Evolutionary conservation across 805 yeast genomes (phyloP), one percentile per base, ranked within the genome.

Genomic region (Suhomyces tanzawaensis): DNA sequence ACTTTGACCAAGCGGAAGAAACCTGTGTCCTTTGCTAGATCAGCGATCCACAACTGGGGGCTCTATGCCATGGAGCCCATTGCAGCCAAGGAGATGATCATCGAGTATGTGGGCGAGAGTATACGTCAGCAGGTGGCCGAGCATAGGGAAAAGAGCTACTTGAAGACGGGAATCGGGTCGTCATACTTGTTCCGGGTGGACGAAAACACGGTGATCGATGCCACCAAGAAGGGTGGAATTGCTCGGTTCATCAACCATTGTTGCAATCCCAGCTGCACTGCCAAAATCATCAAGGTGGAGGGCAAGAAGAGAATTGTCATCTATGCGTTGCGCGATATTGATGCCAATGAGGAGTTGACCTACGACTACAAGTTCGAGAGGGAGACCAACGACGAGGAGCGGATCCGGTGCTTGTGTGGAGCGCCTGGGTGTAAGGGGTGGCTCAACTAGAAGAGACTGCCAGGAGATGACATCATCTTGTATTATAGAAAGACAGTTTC

Each of bases 31-130:
- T 90, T 90, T 70, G 97, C 97, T 0, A 72, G 98, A 37, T 89
- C 97, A 2, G 95, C 97, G 0, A 93, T 93, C 53, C 99, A 93
- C 60, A 88, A 91, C 55, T 93, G 99, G 99, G 99, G 99, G 0
- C 66, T 93, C 27, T 93, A 89, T 62, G 99, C 99, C 0, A 66
- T 86, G 52, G 98, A 93, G 53, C 95, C 95, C 2, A 93, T 93
- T 55, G 85, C 88, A n/a, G 95, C 93, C 1, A 85, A 81, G 48
- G 99, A 93, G 60, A 91, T 93, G 96, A 89, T 93, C 53, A 91
- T 93, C 42, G 99, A 93, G 61, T 93, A 93, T 52, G 97, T 93
- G 4, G 99, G 99, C 19, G 98, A 93, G 50, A 75, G 95, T 39
- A 81, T 93, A 19, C 72, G 98, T 39, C 96, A 88, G 53, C 96